A percentile compares a stretch with the other conserved stretches of the same genome.
Evolutionary conservation across 2,329 filamentous ascomycete genomes (phyloP).

Genomic region (Biscogniauxia marginata): DNA sequence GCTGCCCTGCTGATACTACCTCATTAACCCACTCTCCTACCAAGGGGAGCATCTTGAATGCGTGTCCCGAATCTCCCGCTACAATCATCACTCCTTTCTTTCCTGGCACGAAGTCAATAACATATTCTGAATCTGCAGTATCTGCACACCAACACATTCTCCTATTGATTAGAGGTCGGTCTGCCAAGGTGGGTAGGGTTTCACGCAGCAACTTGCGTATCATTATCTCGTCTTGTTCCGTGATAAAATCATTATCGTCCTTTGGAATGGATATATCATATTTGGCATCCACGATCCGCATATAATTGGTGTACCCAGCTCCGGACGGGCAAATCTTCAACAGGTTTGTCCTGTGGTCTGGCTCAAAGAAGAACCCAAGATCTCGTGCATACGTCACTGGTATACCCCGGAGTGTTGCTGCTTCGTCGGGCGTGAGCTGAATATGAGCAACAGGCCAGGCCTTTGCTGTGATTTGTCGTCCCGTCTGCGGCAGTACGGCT

Average conservation of each 20-base stretch:
- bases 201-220: conserved; percentile 34
- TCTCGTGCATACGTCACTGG: conserved; percentile 62
- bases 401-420: conserved; percentile 52
- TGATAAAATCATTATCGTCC: conserved; percentile 47
- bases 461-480: conserved; percentile 51
- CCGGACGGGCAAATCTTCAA: conserved; percentile 61
- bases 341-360: conserved; percentile 55
- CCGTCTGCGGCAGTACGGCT: conserved; percentile 47
- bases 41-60: conserved; percentile 62
- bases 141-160: conserved; percentile 65
- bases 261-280: conserved; percentile 41
- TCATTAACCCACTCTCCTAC: conserved; percentile 54
- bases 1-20: conserved; percentile 43
- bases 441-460: conserved; percentile 61
- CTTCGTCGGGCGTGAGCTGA: conserved; percentile 54
- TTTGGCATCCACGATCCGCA: conserved; percentile 35
- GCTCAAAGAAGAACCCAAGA: conserved; percentile 65
- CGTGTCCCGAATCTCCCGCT: conserved; percentile 60
- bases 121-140: conserved; percentile 57
- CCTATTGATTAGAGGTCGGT: conserved; percentile 53
- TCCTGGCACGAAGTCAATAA: conserved; percentile 57
- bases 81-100: conserved; percentile 49
- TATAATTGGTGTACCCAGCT: conserved; percentile 52
- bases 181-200: conserved; percentile 23
- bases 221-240: conserved; percentile 50